A percentile compares a stretch with the other conserved stretches of the same genome.
These are phyloP conservation scores for Colletotrichum sp. DNA, from an alignment of 2,329 filamentous ascomycete genomes.

Conservation along the genomic window DNA sequence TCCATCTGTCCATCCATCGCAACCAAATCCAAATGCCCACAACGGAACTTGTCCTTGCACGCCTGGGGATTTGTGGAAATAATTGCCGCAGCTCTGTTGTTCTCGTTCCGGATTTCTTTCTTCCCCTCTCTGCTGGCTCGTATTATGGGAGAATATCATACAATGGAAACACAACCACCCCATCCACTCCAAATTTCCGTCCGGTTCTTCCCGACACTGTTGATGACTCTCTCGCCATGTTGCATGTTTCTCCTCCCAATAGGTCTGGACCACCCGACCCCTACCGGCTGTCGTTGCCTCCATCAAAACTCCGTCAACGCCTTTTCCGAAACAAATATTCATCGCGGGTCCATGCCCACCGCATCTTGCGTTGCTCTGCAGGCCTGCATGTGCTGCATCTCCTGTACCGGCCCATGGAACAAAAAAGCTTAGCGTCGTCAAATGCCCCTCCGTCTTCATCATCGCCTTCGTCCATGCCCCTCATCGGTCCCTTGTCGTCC, in stretches of 20 bases:
- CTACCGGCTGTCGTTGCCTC: neutral
- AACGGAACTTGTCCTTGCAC: conserved; percentile 14
- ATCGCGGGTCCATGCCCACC: neutral
- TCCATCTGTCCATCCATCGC: neutral
- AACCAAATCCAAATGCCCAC: neutral
- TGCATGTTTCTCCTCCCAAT: neutral
- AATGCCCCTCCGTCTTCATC: neutral
- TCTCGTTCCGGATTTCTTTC: neutral
- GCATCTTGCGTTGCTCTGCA: neutral
- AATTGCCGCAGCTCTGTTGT: conserved; percentile 7
- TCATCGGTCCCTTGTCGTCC: neutral
- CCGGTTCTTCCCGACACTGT: conserved; percentile 6
- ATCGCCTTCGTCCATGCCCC: neutral
- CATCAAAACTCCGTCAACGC: neutral
- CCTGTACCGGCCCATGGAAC: neutral
- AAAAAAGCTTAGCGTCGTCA: conserved; percentile 7
- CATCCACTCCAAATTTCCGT: neutral
- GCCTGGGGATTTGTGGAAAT: neutral
- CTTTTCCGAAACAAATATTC: conserved; percentile 4
- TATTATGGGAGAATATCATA: conserved; percentile 8
- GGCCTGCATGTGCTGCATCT: neutral
- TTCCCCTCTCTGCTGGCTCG: neutral
- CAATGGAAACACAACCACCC: neutral
- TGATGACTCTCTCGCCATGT: neutral
- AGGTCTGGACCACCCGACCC: neutral